A percentile compares a stretch with the other conserved stretches of the same genome.
These are phyloP conservation scores for Geranium brycei DNA, from an alignment of 345 rosid species.

Conservation along the genomic window DNA sequence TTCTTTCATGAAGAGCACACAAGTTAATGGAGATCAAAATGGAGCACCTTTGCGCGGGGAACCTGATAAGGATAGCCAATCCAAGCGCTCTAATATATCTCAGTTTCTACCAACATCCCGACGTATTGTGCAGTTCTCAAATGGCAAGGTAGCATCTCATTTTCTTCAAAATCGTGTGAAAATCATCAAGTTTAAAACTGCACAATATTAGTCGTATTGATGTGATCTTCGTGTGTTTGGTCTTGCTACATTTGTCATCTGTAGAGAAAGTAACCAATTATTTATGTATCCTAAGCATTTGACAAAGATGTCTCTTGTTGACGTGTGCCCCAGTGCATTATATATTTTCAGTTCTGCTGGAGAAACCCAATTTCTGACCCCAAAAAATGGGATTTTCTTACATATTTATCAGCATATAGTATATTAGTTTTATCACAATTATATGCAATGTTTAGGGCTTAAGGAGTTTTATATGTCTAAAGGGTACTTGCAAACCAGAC, in stretches of 20 bases:
- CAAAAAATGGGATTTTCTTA: no score
- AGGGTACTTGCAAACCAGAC: no score
- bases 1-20: slow-evolving; percentile 33
- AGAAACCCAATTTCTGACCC: not conserved
- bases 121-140: slow-evolving; percentile 87
- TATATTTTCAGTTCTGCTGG: not conserved
- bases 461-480: not conserved
- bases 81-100: slow-evolving; percentile 34
- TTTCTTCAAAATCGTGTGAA: slow-evolving; percentile 1
- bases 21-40: slow-evolving; percentile 19
- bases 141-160: slow-evolving; percentile 52
- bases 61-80: slow-evolving; percentile 10
- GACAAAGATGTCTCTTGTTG: not conserved
- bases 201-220: not conserved
- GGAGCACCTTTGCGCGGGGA: slow-evolving; percentile 22
- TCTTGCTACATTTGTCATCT: not conserved
- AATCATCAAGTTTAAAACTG: not conserved
- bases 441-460: not conserved
- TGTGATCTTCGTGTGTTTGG: not conserved
- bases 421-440: not conserved
- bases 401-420: no score
- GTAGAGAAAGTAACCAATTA: no score
- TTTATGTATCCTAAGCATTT: not conserved
- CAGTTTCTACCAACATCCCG: slow-evolving; percentile 90
- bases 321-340: not conserved